Conservation (phyloP, 306 rosid species). For the Cucurbita maxima region DNA sequence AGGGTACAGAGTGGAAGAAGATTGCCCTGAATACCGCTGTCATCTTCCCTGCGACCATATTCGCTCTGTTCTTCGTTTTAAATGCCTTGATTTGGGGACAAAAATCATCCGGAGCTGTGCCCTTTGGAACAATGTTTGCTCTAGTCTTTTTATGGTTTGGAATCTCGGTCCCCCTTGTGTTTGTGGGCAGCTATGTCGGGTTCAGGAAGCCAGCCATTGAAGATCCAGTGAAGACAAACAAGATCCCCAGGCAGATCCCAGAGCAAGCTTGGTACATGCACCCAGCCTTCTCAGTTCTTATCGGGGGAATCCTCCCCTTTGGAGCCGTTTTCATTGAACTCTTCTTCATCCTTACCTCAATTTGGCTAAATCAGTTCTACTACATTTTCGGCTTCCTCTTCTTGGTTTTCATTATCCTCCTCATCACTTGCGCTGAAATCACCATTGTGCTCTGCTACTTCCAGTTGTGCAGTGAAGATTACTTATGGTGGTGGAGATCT, state of each 20-base stretch:
- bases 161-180: slow-evolving; percentile 90
- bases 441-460: slow-evolving; percentile 93
- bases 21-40: slow-evolving; percentile 69
- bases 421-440: slow-evolving; percentile 88
- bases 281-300: slow-evolving; percentile 69
- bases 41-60: slow-evolving; percentile 65
- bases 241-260: slow-evolving; percentile 96
- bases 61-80: slow-evolving; percentile 55
- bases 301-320: slow-evolving; percentile 94
- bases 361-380: slow-evolving; percentile 98
- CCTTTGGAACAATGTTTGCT: slow-evolving; percentile 97
- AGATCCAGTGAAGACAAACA: slow-evolving; percentile 92
- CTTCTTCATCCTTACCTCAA: slow-evolving; percentile 95
- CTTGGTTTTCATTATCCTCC: slow-evolving; percentile 78
- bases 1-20: slow-evolving; percentile 90
- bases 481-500: slow-evolving; percentile 98
- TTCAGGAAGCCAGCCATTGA: slow-evolving; percentile 95
- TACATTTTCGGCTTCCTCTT: slow-evolving; percentile 96
- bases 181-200: slow-evolving; percentile 83
- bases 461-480: slow-evolving; percentile 98
- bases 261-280: slow-evolving; percentile 99
- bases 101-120: slow-evolving; percentile 98
- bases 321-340: slow-evolving; percentile 98
- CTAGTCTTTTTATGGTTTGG: slow-evolving; percentile 92
- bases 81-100: slow-evolving; percentile 89